A percentile compares a stretch with the other conserved stretches of the same genome.
Conservation (phyloP, 768 basidiomycete species). For the Suillus clintonianus region DNA sequence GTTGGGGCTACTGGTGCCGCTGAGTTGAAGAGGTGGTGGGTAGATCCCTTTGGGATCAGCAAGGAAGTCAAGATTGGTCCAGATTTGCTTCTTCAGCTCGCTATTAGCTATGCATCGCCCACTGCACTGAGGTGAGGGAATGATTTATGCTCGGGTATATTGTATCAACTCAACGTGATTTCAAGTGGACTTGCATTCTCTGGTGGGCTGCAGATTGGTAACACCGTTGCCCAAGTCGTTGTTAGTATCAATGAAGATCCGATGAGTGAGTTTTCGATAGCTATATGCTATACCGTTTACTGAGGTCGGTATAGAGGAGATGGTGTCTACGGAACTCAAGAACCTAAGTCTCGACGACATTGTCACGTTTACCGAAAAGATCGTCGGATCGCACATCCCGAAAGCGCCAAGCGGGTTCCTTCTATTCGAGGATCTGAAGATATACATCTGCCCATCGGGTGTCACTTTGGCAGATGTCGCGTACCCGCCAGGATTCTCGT, state of each 20-base stretch:
- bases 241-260: constrained; percentile 12
- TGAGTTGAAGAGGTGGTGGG: too few relatives aligned
- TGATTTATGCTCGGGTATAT: too few relatives aligned
- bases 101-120: too few relatives aligned
- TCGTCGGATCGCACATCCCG: constrained; percentile 3
- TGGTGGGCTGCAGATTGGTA: too few relatives aligned
- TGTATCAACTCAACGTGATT: too few relatives aligned
- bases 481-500: constrained; percentile 11
- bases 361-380: constrained; percentile 9
- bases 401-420: constrained; percentile 11
- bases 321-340: constrained; percentile 8
- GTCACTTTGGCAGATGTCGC: background rate
- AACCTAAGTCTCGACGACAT: constrained; percentile 10
- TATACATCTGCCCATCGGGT: constrained; percentile 5
- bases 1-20: too few relatives aligned
- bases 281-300: background rate
- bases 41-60: too few relatives aligned
- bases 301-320: constrained; percentile 4
- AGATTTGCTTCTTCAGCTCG: too few relatives aligned
- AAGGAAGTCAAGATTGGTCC: too few relatives aligned
- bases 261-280: background rate
- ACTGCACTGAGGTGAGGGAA: too few relatives aligned
- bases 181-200: too few relatives aligned
- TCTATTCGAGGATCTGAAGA: constrained; percentile 5
- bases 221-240: background rate